Conservation (phyloP, 805 yeast species). For the Candida methanosorbosa region DNA sequence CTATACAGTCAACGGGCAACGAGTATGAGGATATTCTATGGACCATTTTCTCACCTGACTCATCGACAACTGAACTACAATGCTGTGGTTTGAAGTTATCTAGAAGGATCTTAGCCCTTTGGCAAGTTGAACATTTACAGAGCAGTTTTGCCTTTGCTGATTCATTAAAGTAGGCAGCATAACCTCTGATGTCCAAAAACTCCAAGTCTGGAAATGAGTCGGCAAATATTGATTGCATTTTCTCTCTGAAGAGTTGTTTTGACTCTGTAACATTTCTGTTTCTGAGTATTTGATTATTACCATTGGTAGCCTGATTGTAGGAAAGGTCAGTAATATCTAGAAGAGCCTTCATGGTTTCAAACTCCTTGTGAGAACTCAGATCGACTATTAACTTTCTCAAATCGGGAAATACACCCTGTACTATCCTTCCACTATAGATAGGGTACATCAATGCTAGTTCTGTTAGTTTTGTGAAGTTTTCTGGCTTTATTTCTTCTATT, state of each 20-base stretch:
- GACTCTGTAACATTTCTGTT: too few species aligned
- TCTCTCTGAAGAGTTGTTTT: too few species aligned
- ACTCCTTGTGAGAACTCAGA: background rate
- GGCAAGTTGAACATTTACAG: background rate
- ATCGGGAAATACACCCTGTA: background rate
- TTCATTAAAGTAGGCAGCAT: background rate
- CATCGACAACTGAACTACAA: background rate
- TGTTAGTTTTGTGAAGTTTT: background rate
- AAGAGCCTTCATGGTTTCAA: background rate
- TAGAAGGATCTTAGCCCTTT: background rate
- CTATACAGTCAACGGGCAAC: constrained; percentile 1
- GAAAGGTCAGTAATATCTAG: background rate
- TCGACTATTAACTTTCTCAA: background rate
- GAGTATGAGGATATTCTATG: background rate
- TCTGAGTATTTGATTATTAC: too few species aligned
- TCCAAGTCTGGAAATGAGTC: constrained; percentile 1
- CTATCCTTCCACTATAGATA: background rate
- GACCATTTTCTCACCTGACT: background rate
- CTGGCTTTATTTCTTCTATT: background rate
- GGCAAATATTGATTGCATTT: background rate
- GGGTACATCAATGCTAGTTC: background rate
- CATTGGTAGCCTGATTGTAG: too few species aligned
- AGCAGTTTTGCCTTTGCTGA: background rate
- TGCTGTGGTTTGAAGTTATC: constrained; percentile 1
- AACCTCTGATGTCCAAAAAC: constrained; percentile 1